Evolutionary conservation across 495 filamentous ascomycete species (phyloP).

Genomic region (Penicillium flavigenum): DNA sequence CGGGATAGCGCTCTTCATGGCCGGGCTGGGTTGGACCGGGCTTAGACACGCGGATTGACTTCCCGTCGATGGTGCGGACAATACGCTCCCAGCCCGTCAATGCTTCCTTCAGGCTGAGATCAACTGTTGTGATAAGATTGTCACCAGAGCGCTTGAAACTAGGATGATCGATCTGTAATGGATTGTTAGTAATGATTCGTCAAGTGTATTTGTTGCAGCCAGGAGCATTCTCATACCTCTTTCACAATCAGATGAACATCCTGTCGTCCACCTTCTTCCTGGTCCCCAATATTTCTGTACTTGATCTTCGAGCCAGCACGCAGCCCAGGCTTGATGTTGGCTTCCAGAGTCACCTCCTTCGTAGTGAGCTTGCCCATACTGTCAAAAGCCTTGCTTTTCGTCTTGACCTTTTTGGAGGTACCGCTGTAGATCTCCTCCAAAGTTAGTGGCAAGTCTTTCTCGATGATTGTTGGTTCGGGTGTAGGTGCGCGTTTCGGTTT

Average conservation of each 20-base stretch:
- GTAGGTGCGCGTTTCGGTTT: slow-evolving; percentile 53
- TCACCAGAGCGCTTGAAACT: slow-evolving; percentile 83
- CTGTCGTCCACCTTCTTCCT: slow-evolving; percentile 95
- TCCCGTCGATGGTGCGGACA: slow-evolving; percentile 90
- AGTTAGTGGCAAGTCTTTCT: slow-evolving; percentile 75
- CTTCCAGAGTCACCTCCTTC: slow-evolving; percentile 86
- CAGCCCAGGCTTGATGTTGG: slow-evolving; percentile 90
- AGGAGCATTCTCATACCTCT: slow-evolving; percentile 63
- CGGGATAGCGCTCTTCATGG: slow-evolving; percentile 74
- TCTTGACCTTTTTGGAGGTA: slow-evolving; percentile 91
- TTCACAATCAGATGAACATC: slow-evolving; percentile 92
- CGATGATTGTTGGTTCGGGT: slow-evolving; percentile 88
- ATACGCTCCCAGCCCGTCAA: slow-evolving; percentile 90
- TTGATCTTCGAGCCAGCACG: slow-evolving; percentile 97
- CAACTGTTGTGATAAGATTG: slow-evolving; percentile 72
- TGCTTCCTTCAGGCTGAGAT: slow-evolving; percentile 92
- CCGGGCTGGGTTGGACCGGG: slow-evolving; percentile 82
- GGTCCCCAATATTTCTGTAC: slow-evolving; percentile 92
- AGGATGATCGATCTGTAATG: slow-evolving; percentile 72
- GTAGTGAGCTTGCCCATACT: slow-evolving; percentile 74
- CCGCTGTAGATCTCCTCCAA: slow-evolving; percentile 87
- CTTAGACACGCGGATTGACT: slow-evolving; percentile 71
- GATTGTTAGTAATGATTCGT: slow-evolving; percentile 23
- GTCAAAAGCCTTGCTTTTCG: slow-evolving; percentile 95
- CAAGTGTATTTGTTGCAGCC: background rate